phyloP scores from a whole-genome alignment of 2,329 filamentous ascomycete genomes.

The Pseudogymnoascus sp. region DNA sequence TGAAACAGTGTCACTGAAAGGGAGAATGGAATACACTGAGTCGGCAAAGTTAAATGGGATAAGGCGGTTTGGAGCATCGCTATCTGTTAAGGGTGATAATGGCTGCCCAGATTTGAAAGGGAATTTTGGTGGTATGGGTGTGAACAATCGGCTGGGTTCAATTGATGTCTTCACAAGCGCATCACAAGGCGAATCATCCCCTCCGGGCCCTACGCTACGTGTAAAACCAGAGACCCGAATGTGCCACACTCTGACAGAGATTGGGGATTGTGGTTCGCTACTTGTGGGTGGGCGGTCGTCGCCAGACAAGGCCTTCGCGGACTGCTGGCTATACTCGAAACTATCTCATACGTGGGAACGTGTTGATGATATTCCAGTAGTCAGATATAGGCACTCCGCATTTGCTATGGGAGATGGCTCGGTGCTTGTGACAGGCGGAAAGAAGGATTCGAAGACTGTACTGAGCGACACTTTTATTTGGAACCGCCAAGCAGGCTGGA shows the following conservation, averaged over 20 bases:
- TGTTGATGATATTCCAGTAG: constrained; percentile 55
- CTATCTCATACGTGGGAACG: constrained; percentile 49
- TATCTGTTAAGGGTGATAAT: constrained; percentile 33
- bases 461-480: constrained; percentile 22
- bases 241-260: constrained; percentile 66
- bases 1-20: neutral
- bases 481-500: constrained; percentile 24
- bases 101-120: constrained; percentile 26
- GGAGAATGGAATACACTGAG: constrained; percentile 27
- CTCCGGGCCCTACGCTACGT: constrained; percentile 12
- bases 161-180: constrained; percentile 39
- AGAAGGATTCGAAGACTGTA: constrained; percentile 21
- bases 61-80: constrained; percentile 52
- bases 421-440: constrained; percentile 32
- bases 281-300: constrained; percentile 73
- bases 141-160: constrained; percentile 32
- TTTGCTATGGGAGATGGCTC: constrained; percentile 41
- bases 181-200: neutral
- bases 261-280: constrained; percentile 50
- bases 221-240: constrained; percentile 43
- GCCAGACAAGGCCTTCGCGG: constrained; percentile 56
- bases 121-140: constrained; percentile 26
- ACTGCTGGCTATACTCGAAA: constrained; percentile 66
- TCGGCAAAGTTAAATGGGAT: constrained; percentile 35
- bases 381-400: constrained; percentile 68